Evolutionary conservation across 768 basidiomycete genomes (phyloP), one percentile per base, ranked within the genome.

Genomic region (Russula compacta): DNA sequence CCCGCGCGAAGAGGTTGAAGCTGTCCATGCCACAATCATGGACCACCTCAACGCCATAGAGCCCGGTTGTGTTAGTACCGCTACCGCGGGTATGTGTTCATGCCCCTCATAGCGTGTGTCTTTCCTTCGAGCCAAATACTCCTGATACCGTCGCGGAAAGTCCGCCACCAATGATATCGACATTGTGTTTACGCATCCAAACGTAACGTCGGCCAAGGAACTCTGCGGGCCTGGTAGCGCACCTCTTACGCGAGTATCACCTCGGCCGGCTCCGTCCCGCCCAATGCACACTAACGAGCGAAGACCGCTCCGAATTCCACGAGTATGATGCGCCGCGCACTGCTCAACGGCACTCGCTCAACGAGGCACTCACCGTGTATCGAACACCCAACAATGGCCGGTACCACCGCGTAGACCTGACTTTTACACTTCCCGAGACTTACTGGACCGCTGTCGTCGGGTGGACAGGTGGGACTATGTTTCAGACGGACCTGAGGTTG

Each of bases 391-490:
- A 1, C 66, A 73, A 1, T 66, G 74, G 11, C 69, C 67, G 29
- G 66, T 68, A 33, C 64, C 78, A 91, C 35, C 80, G 93, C 11
- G 75, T 97, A 19, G 95, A 98, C 70, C 72, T 95, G 50, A 93
- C 95, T 64, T 88, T 89, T 71, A 83, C 87, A 3, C 77, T 82
- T 1, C 84, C 85, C 8, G 82, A 84, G 61, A 77, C 86, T 0
- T 95, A 95, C 68, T 93, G 91, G 84, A 87, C 89, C 1, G 91
- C 92, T 0, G 83, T 97, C 1, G 79, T 92, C 33, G 94, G 95
- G 55, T 98, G 94, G 94, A 87, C 86, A 6, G 93, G 94, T 0
- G 93, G 89, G 5, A 91, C 82, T 63, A 87, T 91, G 84, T 95
- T 97, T 69, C 83, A 95, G 71, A 76, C 91, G 32, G 94, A 95